Base-by-base conservation (phyloP, 2,329 filamentous ascomycete genomes). In the Xylariaceae sp. region DNA sequence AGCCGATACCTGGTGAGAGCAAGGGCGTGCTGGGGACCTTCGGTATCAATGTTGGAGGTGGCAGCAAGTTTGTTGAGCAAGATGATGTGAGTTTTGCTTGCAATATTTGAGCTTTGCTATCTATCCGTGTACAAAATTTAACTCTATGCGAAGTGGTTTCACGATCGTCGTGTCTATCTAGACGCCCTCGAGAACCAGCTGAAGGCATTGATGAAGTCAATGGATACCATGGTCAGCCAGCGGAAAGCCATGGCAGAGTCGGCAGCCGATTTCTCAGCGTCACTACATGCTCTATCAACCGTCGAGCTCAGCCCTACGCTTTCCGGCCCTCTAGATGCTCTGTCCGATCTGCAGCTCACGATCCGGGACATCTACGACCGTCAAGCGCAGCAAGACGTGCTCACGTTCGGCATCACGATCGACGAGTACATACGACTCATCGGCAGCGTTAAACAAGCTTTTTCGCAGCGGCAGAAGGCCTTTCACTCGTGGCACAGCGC, bases 371-470 rank as follows among this genome's bases (percentile, higher is more conserved):
- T 99, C 1, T 97, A 99, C 66, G 90, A 96, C 61, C 87, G 94
- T 18, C 94, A 99, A 70, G 94, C 94, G 11, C 90, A 96, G 71
- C 94, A 99, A 68, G 94, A 99, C 65, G 86, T 97, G 31, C 78
- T 99, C 45, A 99, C 94, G 0, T 84, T 99, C 57, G 94, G 94
- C 35, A 97, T 97, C 64, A 95, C 95, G 39, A 91, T 99, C 55
- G 94, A 99, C 58, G 94, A 99, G 71, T 99, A 99, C 71, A 95
- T 99, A 60, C 89, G 94, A 5, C 73, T 99, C 39, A 97, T 99
- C 60, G 90, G 90, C 31, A 95, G 89, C 48, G 89, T 97, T 53
- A 99, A 99, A 76, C 89, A 87, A 54, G 89, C 94, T 0, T 99
- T 99, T 65, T 74, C 80, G 33, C 91, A 96, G 69, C 85, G 94